These are phyloP conservation scores for Moniliella sp. DNA, from an alignment of 1,284 basidiomycete species.

Conservation along the genomic window DNA sequence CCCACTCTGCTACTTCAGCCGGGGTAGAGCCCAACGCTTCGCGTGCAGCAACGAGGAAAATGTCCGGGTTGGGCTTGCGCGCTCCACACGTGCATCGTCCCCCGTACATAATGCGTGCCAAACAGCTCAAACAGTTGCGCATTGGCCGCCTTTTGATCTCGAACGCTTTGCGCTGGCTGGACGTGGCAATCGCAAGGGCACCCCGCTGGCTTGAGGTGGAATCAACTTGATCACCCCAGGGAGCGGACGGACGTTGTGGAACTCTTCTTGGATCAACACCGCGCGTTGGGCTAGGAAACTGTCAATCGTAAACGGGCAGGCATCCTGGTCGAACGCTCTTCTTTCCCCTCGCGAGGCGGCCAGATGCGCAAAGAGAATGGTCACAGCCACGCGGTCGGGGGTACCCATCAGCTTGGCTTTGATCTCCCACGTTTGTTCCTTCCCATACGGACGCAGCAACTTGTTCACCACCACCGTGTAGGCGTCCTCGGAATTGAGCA, in stretches of 20 bases:
- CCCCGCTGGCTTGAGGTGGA: constrained; percentile 18
- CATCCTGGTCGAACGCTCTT: constrained; percentile 9
- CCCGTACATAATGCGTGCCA: constrained; percentile 24
- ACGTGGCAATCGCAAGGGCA: constrained; percentile 31
- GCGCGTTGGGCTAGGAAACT: constrained; percentile 23
- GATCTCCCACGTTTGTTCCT: constrained; percentile 33
- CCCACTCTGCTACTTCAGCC: constrained; percentile 3
- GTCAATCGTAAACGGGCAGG: constrained; percentile 27
- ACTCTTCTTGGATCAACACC: constrained; percentile 17
- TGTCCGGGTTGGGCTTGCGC: constrained; percentile 31
- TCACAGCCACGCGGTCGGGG: constrained; percentile 21
- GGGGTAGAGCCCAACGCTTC: constrained; percentile 11
- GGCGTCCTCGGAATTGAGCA: constrained; percentile 27
- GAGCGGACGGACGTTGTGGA: constrained; percentile 26
- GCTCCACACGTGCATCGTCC: constrained; percentile 17
- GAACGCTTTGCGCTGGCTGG: constrained; percentile 25
- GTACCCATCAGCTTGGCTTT: constrained; percentile 32
- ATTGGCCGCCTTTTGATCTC: constrained; percentile 24
- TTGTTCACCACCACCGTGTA: constrained; percentile 33
- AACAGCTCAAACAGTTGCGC: constrained; percentile 20
- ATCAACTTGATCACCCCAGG: constrained; percentile 27
- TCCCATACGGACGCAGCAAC: constrained; percentile 26
- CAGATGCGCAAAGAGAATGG: constrained; percentile 21
- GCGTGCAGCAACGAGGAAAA: constrained; percentile 29
- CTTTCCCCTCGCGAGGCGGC: constrained; percentile 9